phyloP scores from a whole-genome alignment of 805 yeast genomes.

The Starmerella vitae region DNA sequence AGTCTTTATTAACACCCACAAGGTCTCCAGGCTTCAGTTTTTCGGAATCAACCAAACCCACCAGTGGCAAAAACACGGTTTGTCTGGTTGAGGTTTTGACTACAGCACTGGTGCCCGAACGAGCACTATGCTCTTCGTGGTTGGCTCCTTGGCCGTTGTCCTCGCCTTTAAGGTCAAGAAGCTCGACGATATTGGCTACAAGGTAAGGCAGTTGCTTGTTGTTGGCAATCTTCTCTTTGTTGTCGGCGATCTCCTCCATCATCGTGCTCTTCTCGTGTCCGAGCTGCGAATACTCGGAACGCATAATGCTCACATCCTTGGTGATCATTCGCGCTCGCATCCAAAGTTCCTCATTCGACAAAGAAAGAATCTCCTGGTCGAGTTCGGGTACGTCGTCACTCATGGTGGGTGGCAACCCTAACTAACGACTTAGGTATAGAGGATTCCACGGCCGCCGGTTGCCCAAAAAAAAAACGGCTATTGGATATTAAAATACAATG shows the following conservation, averaged over 20 bases:
- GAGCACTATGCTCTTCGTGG: conserved; percentile 78
- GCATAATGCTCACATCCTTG: conserved; percentile 89
- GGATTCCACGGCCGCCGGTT: no score
- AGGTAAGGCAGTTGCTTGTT: conserved; percentile 90
- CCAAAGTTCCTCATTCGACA: conserved; percentile 68
- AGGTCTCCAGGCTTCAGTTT: conserved; percentile 93
- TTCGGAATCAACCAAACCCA: conserved; percentile 87
- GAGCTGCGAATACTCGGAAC: conserved; percentile 79
- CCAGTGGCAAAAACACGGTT: conserved; percentile 88
- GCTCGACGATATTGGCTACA: conserved; percentile 92
- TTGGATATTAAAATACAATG: no score
- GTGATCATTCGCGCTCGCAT: conserved; percentile 80
- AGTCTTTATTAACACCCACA: conserved; percentile 95
- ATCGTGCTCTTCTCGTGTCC: conserved; percentile 86
- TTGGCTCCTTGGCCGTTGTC: conserved; percentile 82
- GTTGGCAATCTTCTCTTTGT: conserved; percentile 88
- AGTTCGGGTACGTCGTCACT: conserved; percentile 38
- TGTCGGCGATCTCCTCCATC: conserved; percentile 88
- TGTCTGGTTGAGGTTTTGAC: conserved; percentile 96
- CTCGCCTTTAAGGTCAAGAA: conserved; percentile 75
- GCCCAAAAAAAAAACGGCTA: no score
- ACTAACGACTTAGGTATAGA: no score
- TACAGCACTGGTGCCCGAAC: conserved; percentile 94
- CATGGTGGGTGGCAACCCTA: conserved; percentile 8
- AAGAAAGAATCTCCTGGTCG: conserved; percentile 66